phyloP scores from a whole-genome alignment of 2,329 filamentous ascomycete genomes.

The Arthrinium puccinioides region DNA sequence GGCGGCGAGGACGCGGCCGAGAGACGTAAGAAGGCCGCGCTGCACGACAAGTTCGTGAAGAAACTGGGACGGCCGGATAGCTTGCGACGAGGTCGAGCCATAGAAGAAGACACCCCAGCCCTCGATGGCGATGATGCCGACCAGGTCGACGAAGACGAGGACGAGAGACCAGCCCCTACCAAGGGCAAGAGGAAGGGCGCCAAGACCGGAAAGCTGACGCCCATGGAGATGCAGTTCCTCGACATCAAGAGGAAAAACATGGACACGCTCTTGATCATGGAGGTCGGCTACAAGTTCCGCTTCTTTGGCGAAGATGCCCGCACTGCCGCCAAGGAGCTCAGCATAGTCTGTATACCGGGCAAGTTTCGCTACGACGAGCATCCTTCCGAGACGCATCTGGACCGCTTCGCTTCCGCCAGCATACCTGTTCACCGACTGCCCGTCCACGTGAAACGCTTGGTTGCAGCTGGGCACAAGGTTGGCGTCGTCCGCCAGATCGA shows the following conservation, averaged over 20 bases:
- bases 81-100: conserved; percentile 49
- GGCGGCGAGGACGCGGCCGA: conserved; percentile 43
- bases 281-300: conserved; percentile 96
- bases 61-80: conserved; percentile 85
- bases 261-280: conserved; percentile 84
- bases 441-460: conserved; percentile 88
- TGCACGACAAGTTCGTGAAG: conserved; percentile 82
- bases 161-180: conserved; percentile 38
- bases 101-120: conserved; percentile 44
- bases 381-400: conserved; percentile 83
- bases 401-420: conserved; percentile 90
- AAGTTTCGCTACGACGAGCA: conserved; percentile 94
- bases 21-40: conserved; percentile 54
- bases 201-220: conserved; percentile 76
- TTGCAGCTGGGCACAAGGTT: conserved; percentile 90
- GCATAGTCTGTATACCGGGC: conserved; percentile 93
- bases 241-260: conserved; percentile 89
- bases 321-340: conserved; percentile 79
- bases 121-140: conserved; percentile 49
- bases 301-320: conserved; percentile 96
- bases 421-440: conserved; percentile 87
- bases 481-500: conserved; percentile 92
- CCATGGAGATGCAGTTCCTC: conserved; percentile 87
- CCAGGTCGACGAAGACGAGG: conserved; percentile 43
- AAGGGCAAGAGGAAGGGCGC: conserved; percentile 60